These are phyloP conservation scores for Onygenales sp. DNA, from an alignment of 2,329 filamentous ascomycete genomes.

Conservation along the genomic window DNA sequence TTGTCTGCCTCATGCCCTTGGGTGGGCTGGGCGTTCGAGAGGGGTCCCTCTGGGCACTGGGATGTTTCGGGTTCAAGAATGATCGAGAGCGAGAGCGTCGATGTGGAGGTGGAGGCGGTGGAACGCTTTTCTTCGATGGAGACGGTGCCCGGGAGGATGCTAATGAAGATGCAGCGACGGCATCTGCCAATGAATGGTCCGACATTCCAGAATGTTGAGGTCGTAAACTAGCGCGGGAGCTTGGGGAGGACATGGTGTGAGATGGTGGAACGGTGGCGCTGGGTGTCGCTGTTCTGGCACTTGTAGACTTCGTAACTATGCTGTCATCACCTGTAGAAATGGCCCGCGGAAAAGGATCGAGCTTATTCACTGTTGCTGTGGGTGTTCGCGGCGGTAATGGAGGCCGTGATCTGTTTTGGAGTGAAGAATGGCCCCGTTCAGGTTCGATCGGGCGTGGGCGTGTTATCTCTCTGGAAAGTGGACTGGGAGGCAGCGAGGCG, in stretches of 20 bases:
- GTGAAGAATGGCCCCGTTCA: background rate
- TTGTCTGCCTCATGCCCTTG: conserved; percentile 32
- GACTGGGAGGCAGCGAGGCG: background rate
- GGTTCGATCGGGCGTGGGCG: background rate
- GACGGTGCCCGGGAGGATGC: conserved; percentile 34
- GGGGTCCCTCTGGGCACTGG: conserved; percentile 18
- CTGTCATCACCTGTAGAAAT: background rate
- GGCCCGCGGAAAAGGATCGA: background rate
- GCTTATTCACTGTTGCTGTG: background rate
- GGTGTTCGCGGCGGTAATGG: background rate
- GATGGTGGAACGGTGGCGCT: background rate
- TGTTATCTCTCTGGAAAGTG: background rate
- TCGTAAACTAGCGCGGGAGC: conserved; percentile 19
- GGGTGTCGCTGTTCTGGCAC: background rate
- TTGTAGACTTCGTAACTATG: background rate
- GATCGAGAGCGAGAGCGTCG: conserved; percentile 28
- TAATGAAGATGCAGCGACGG: conserved; percentile 38
- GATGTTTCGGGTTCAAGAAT: conserved; percentile 23
- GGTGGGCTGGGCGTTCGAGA: conserved; percentile 26
- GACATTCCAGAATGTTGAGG: conserved; percentile 20
- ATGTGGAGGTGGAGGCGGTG: conserved; percentile 29
- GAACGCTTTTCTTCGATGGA: conserved; percentile 24
- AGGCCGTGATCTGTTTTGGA: background rate
- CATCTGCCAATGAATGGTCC: conserved; percentile 34
- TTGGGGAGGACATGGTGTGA: background rate